Percentiles rank a stretch among this genome's conserved stretches.
Conservation (phyloP, 2,329 filamentous ascomycete species). For the Xylaria sp. region DNA sequence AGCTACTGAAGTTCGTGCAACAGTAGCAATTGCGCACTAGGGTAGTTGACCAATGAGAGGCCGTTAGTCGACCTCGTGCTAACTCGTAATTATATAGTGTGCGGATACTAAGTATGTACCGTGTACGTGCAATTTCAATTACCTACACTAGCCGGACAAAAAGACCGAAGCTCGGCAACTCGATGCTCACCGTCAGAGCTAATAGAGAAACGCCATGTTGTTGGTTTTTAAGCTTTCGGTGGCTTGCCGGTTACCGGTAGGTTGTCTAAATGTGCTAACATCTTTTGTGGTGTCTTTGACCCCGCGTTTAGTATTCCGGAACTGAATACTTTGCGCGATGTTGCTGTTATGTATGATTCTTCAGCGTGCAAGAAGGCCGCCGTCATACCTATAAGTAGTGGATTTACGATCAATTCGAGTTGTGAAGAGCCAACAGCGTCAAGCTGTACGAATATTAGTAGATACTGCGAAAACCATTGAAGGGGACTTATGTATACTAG, state of each 20-base stretch:
- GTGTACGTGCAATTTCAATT: background rate
- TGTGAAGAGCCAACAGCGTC: background rate
- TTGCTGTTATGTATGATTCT: too few species aligned
- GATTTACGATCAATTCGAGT: too few species aligned
- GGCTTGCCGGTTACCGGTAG: background rate
- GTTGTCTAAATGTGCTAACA: background rate
- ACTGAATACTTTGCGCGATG: too few species aligned
- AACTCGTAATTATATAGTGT: background rate
- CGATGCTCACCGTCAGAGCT: background rate
- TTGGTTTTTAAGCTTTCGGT: background rate
- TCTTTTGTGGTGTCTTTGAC: too few species aligned
- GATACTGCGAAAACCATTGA: too few species aligned
- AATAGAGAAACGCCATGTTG: background rate
- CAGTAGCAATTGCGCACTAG: background rate
- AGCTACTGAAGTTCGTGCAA: conserved; percentile 9
- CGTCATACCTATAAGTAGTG: too few species aligned
- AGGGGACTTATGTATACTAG: background rate
- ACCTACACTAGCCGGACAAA: too few species aligned
- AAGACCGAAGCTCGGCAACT: background rate
- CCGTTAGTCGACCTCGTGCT: conserved; percentile 26
- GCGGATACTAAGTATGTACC: background rate
- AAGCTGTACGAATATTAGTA: background rate
- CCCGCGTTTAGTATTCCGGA: too few species aligned
- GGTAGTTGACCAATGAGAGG: conserved; percentile 25
- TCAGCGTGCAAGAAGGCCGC: too few species aligned